A percentile compares a stretch with the other conserved stretches of the same genome.
These are phyloP conservation scores for Erodium trifolium DNA, from an alignment of 441 rosid genomes.

Conservation along the genomic window DNA sequence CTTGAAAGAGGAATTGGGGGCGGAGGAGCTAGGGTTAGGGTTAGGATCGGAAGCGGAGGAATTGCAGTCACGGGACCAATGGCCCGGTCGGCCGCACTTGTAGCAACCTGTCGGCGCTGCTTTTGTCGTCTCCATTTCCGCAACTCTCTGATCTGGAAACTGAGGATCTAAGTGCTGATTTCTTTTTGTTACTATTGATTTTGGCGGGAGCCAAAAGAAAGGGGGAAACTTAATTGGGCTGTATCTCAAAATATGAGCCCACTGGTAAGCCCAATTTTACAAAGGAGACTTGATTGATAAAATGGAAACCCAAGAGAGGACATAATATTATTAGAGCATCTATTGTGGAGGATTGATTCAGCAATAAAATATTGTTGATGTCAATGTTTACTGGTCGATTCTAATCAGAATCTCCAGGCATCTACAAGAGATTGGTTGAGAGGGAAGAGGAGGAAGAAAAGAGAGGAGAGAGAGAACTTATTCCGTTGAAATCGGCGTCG, in stretches of 20 bases:
- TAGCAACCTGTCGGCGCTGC: constrained; percentile 82
- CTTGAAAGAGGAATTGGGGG: constrained; percentile 21
- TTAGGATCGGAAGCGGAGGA: constrained; percentile 28
- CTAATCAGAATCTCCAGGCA: too few relatives aligned
- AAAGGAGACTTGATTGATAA: too few relatives aligned
- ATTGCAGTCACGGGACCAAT: constrained; percentile 89
- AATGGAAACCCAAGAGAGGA: too few relatives aligned
- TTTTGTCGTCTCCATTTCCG: constrained; percentile 29
- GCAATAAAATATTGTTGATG: too few relatives aligned
- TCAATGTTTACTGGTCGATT: too few relatives aligned
- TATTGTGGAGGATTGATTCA: too few relatives aligned
- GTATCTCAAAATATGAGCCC: neutral
- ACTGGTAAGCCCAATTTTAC: neutral
- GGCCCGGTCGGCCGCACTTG: constrained; percentile 97
- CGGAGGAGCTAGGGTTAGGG: constrained; percentile 21
- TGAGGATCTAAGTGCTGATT: neutral
- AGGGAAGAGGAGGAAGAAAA: too few relatives aligned
- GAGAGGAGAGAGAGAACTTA: too few relatives aligned
- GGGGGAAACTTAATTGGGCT: neutral
- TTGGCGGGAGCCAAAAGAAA: neutral
- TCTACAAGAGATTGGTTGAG: too few relatives aligned
- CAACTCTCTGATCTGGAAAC: neutral
- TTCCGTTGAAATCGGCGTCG: too few relatives aligned
- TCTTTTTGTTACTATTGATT: too few relatives aligned
- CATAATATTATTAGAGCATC: too few relatives aligned